Conservation (phyloP, 352 stramenopile species). For the Plasmopara viticola region DNA sequence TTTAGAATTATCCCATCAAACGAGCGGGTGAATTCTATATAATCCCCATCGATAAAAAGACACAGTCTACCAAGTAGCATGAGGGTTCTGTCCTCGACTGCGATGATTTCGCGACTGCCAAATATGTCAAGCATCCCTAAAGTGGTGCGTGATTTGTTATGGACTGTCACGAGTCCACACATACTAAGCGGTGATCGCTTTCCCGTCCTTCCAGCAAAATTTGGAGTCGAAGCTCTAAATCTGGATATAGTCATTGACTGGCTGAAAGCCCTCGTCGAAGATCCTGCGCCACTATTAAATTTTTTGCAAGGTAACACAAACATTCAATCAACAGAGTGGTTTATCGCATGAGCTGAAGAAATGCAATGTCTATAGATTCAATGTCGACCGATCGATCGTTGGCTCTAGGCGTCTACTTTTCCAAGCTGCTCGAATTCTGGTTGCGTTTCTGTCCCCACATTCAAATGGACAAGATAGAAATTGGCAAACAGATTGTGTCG, state of each 20-base stretch:
- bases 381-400: constrained; percentile 30
- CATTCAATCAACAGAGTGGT: neutral
- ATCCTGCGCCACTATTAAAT: constrained; percentile 35
- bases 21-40: too few species aligned
- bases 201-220: constrained; percentile 39
- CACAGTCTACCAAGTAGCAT: too few species aligned
- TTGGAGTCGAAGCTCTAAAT: constrained; percentile 24
- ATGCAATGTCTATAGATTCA: constrained; percentile 22
- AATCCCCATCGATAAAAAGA: too few species aligned
- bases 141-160: constrained; percentile 63
- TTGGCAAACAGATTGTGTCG: constrained; percentile 61
- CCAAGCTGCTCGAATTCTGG: constrained; percentile 64
- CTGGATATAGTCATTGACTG: constrained; percentile 34
- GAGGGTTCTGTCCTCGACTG: too few species aligned
- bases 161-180: constrained; percentile 51
- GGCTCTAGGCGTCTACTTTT: constrained; percentile 68
- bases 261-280: constrained; percentile 34
- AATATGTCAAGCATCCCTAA: constrained; percentile 28
- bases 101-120: constrained; percentile 5
- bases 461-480: constrained; percentile 34
- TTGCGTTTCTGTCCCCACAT: constrained; percentile 45
- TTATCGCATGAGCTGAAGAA: constrained; percentile 1
- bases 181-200: constrained; percentile 36
- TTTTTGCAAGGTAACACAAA: constrained; percentile 44
- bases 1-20: too few species aligned